These are phyloP conservation scores for Pseudogymnoascus sp. DNA, from an alignment of 2,329 filamentous ascomycete genomes.

Conservation along the genomic window DNA sequence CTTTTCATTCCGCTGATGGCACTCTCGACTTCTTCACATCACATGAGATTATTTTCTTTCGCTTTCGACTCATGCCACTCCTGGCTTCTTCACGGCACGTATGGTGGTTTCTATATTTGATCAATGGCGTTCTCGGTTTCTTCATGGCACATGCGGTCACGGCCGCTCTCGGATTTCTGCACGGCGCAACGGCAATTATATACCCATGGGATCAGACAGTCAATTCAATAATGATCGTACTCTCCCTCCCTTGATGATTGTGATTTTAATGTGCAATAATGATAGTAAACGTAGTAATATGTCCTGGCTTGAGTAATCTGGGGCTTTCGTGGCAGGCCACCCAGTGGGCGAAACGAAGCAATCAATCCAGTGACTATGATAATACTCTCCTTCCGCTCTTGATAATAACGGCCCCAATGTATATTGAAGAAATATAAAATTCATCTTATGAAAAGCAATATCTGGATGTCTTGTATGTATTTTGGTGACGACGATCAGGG, in stretches of 20 bases:
- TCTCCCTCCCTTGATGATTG: not conserved
- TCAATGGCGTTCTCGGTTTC: not conserved
- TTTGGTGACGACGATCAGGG: not conserved
- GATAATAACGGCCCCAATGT: not conserved
- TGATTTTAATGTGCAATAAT: slow-evolving; percentile 2
- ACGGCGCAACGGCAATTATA: not conserved
- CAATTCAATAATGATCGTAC: not conserved
- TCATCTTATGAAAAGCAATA: not conserved
- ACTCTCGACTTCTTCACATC: not conserved
- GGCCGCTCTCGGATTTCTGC: not conserved
- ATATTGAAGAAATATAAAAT: not conserved
- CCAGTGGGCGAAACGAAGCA: not conserved
- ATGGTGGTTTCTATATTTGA: not conserved
- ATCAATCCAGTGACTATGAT: not conserved
- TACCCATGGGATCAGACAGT: not conserved
- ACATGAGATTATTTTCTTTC: not conserved
- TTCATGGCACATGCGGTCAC: not conserved
- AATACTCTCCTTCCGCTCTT: not conserved
- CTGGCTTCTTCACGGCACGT: not conserved
- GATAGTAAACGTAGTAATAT: not conserved
- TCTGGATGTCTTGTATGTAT: not conserved
- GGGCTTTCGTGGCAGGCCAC: not conserved
- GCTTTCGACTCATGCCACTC: not conserved
- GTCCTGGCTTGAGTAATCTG: not conserved
- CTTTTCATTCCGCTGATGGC: not conserved